Percentiles rank a stretch among this genome's conserved stretches.
Conservation (phyloP, 2,329 filamentous ascomycete species). For the Pyrenochaeta sp. region DNA sequence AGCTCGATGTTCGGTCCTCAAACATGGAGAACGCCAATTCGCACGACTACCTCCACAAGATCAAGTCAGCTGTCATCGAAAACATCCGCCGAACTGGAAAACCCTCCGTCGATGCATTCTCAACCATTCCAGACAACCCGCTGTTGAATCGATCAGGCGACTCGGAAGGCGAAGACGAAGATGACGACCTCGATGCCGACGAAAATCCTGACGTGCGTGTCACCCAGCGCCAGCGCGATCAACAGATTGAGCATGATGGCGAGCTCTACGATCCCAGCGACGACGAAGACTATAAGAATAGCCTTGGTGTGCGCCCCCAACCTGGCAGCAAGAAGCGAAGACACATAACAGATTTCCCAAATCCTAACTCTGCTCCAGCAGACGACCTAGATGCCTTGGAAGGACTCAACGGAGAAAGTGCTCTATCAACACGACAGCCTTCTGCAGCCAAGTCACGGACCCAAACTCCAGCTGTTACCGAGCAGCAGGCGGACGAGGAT, state of each 20-base stretch:
- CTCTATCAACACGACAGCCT: conserved; percentile 34
- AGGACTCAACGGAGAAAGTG: conserved; percentile 43
- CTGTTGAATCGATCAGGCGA: conserved; percentile 63
- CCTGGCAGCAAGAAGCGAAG: conserved; percentile 57
- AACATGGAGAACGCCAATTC: conserved; percentile 78
- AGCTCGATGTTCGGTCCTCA: conserved; percentile 72
- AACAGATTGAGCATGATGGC: conserved; percentile 75
- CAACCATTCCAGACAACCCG: conserved; percentile 66
- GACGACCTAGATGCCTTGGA: conserved; percentile 37
- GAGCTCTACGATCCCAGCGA: conserved; percentile 80
- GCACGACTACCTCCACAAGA: conserved; percentile 72
- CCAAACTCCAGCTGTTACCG: conserved; percentile 35
- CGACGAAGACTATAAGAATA: conserved; percentile 79
- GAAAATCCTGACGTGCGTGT: conserved; percentile 83
- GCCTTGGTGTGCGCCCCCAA: conserved; percentile 73
- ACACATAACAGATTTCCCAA: conserved; percentile 69
- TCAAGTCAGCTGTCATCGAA: conserved; percentile 69
- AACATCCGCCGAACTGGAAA: conserved; percentile 70
- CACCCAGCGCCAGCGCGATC: conserved; percentile 83
- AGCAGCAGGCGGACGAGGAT: conserved; percentile 38
- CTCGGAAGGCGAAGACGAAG: conserved; percentile 69
- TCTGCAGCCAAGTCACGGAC: conserved; percentile 34
- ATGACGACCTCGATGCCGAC: conserved; percentile 79
- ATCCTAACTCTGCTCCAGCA: conserved; percentile 55
- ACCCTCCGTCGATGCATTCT: conserved; percentile 58